Evolutionary conservation across 331 rosid genomes (phyloP).

Genomic region (Acacia concinna): DNA sequence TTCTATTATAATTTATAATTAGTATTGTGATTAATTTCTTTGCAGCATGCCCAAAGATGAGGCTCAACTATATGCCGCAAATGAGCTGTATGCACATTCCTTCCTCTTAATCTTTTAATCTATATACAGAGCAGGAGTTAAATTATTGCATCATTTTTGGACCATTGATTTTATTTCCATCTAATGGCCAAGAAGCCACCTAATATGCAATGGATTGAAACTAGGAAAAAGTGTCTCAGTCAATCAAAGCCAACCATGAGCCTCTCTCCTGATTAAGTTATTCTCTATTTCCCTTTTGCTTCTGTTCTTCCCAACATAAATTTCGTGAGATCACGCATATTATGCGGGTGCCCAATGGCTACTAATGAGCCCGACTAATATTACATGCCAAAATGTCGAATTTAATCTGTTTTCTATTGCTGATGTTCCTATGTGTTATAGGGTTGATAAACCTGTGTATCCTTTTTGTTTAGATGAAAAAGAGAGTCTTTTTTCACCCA

Average conservation of each 20-base stretch:
- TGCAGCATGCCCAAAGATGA: constrained; percentile 97
- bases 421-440: too few relatives aligned
- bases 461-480: too few relatives aligned
- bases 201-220: not conserved
- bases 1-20: not conserved
- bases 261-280: not conserved
- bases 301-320: too few relatives aligned
- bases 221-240: not conserved
- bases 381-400: too few relatives aligned
- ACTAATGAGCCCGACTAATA: too few relatives aligned
- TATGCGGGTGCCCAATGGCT: too few relatives aligned
- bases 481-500: too few relatives aligned
- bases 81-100: constrained; percentile 75
- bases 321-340: too few relatives aligned
- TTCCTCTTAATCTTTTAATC: not conserved
- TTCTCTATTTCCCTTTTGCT: not conserved
- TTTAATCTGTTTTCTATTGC: too few relatives aligned
- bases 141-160: not conserved
- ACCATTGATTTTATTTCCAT: constrained; percentile 2
- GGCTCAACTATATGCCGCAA: constrained; percentile 81
- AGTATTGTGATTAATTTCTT: constrained; percentile 3
- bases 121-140: not conserved
- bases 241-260: not conserved
- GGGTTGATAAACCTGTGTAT: too few relatives aligned
- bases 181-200: not conserved